Evolutionary conservation across 129 eudicot species (phyloP).

Genomic region (Artemisia argyi): DNA sequence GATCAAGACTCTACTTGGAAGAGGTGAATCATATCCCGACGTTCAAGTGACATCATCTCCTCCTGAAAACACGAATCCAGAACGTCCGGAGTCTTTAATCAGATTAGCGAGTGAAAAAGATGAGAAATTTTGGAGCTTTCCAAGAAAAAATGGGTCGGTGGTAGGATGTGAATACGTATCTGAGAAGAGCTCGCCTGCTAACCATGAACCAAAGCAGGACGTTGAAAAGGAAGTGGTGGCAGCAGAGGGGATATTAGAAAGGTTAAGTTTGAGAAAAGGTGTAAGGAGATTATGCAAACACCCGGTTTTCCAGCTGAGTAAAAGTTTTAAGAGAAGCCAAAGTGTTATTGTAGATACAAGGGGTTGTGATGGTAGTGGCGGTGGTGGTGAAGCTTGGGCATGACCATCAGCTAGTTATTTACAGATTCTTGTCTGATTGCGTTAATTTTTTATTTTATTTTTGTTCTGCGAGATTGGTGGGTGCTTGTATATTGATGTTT

Average conservation of each 20-base stretch:
- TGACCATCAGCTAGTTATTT: neutral
- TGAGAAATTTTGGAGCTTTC: constrained; percentile 45
- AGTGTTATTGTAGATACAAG: constrained; percentile 22
- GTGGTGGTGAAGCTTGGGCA: neutral
- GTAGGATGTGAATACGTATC: constrained; percentile 33
- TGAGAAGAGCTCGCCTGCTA: constrained; percentile 31
- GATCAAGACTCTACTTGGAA: constrained; percentile 47
- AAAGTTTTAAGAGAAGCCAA: constrained; percentile 25
- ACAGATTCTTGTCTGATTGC: constrained; percentile 7
- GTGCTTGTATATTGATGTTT: constrained; percentile 14
- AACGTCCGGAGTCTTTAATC: constrained; percentile 27
- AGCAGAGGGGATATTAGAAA: constrained; percentile 49
- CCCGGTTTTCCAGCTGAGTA: constrained; percentile 67
- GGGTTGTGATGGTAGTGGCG: too few species aligned
- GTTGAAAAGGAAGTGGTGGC: constrained; percentile 41
- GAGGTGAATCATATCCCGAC: constrained; percentile 36
- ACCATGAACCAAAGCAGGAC: constrained; percentile 25
- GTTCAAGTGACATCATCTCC: constrained; percentile 18
- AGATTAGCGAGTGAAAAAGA: constrained; percentile 39
- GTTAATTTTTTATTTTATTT: neutral
- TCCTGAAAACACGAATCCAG: constrained; percentile 18
- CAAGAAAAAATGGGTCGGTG: constrained; percentile 41
- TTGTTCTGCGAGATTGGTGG: constrained; percentile 7
- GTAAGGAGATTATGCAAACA: constrained; percentile 55
- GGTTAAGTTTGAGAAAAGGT: constrained; percentile 57